A percentile compares a stretch with the other conserved stretches of the same genome.
Evolutionary conservation across 202 grass and related monocot genomes (phyloP).

Genomic region (Tripidium arundinaceum): DNA sequence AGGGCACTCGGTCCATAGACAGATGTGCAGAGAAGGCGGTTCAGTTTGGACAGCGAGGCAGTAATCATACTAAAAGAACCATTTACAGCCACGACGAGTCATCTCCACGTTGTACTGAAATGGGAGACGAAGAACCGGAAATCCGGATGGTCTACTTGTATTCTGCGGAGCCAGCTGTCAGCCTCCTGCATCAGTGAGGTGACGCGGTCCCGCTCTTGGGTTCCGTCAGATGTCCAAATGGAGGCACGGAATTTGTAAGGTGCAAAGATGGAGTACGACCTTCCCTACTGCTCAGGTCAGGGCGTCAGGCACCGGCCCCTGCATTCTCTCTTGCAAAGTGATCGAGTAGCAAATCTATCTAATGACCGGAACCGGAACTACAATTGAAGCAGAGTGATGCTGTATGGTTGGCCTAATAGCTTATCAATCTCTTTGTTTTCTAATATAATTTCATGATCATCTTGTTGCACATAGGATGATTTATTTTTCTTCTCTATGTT

Average conservation of each 20-base stretch:
- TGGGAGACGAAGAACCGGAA: slow-evolving; percentile 63
- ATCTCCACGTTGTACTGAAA: slow-evolving; percentile 55
- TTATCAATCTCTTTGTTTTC: no score
- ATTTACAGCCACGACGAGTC: slow-evolving; percentile 38
- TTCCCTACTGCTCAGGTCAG: no score
- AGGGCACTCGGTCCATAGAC: slow-evolving; percentile 5
- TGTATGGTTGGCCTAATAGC: no score
- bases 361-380: no score
- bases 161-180: slow-evolving; percentile 51
- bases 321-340: no score
- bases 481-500: no score
- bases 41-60: slow-evolving; percentile 5
- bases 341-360: no score
- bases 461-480: no score
- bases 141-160: slow-evolving; percentile 79
- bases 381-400: no score
- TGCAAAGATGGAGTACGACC: no score
- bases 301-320: no score
- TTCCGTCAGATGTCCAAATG: slow-evolving; percentile 51
- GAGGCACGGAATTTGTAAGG: slow-evolving; percentile 72
- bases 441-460: no score
- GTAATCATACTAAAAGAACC: neutral
- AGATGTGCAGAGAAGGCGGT: neutral
- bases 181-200: slow-evolving; percentile 63
- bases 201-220: slow-evolving; percentile 32